Percentiles rank a stretch among this genome's conserved stretches.
Conservation (phyloP, 23 red algal genomes). For the Gracilaria gracilis region DNA sequence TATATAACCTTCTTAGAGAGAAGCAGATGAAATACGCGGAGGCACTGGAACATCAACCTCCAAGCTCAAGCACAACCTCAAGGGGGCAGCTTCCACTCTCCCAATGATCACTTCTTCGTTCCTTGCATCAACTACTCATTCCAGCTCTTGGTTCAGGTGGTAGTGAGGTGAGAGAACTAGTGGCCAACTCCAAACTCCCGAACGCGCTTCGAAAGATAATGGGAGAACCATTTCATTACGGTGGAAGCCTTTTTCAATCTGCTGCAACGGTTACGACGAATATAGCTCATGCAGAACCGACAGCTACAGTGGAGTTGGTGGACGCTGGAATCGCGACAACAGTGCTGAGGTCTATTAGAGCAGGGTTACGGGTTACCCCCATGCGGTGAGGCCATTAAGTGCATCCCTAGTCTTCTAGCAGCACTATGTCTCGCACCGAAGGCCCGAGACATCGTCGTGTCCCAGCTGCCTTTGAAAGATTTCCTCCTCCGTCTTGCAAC, state of each 20-base stretch:
- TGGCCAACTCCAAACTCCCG: conserved; percentile 63
- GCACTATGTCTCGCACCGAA: conserved; percentile 79
- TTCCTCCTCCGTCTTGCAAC: conserved; percentile 77
- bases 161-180: conserved; percentile 70
- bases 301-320: conserved; percentile 68
- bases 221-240: conserved; percentile 79
- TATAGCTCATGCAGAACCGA: conserved; percentile 93
- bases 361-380: conserved; percentile 81
- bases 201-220: conserved; percentile 69
- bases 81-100: conserved; percentile 75
- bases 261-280: conserved; percentile 73
- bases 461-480: conserved; percentile 36
- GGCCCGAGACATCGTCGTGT: conserved; percentile 61
- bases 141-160: conserved; percentile 56
- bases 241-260: conserved; percentile 83
- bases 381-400: conserved; percentile 80
- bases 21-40: conserved; percentile 52
- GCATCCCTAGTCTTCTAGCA: conserved; percentile 77
- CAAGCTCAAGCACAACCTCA: conserved; percentile 69
- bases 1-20: conserved; percentile 59
- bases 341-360: conserved; percentile 68
- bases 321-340: conserved; percentile 67
- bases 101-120: conserved; percentile 69
- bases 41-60: conserved; percentile 55
- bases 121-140: conserved; percentile 70